Base-by-base conservation (phyloP, 371 early-diverging fungal species). In the Mortierella polycephala region DNA sequence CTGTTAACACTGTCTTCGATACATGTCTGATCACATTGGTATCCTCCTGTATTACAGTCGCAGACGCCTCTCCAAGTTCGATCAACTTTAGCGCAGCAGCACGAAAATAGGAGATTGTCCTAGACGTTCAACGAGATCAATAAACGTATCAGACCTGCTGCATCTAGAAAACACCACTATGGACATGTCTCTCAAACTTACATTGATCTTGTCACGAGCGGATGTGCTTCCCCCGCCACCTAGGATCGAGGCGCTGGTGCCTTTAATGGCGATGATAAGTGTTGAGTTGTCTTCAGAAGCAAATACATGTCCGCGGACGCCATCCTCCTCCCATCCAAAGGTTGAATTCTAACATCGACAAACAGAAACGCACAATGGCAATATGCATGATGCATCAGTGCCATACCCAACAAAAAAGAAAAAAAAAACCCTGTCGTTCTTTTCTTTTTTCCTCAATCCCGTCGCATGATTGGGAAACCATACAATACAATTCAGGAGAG, bases 101-200 rank as follows among this genome's bases (percentile, higher is more conserved):
- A 98, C 1, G 96, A 96, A 72, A 97, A 98, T 68, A 98, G 85
- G 64, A 93, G 85, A 81, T 98, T 98, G 82, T 96, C 98, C 89
- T 91, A 82, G 18, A 51, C 4, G 14, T 16, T 9, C 16, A 18
- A 21, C 61, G n/a, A 21, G 50, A 13, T 20, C 20, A 45, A 23
- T 20, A 13, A 23, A 20, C 37, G 21, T 11, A 63, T 3, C 10
- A 13, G 9, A 14, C 11, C 44, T 16, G 7, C 8, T 57, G 16
- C n/a, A 42, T 44, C 57, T 42, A 42, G 42, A 18, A 7, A 44
- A n/a, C 7, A n/a, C 41, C 9, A 40, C 1, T n/a, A 42, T 18
- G 37, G 12, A 20, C 9, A 16, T 51, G 12, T 8, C 42, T 20
- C 16, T 30, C 2, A 1, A 5, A n/a, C 65, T 83, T 84, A 89